These are phyloP conservation scores for Nidula microcarpa DNA, from an alignment of 768 basidiomycete genomes.

Conservation along the genomic window DNA sequence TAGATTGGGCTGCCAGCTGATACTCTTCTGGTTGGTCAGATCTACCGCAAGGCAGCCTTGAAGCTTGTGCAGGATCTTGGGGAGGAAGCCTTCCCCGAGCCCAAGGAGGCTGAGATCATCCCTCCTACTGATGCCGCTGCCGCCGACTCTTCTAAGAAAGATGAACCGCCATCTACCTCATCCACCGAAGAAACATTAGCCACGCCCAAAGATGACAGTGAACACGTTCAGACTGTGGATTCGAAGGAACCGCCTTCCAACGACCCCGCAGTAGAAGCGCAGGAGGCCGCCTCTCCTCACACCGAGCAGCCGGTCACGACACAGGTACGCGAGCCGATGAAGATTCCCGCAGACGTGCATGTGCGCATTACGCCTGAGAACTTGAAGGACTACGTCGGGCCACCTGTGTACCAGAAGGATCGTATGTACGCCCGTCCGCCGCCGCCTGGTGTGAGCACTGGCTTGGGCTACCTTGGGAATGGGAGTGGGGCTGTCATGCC, in stretches of 20 bases:
- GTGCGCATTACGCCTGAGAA: slow-evolving; percentile 83
- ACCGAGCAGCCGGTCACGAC: slow-evolving; percentile 62
- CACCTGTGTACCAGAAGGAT: slow-evolving; percentile 93
- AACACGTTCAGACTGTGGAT: slow-evolving; percentile 35
- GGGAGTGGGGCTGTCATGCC: slow-evolving; percentile 97
- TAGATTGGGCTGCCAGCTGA: background rate
- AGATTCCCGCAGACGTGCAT: slow-evolving; percentile 74
- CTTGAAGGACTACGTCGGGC: slow-evolving; percentile 95
- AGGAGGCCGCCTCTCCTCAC: background rate
- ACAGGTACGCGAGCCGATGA: slow-evolving; percentile 72
- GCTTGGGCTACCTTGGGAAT: slow-evolving; percentile 94
- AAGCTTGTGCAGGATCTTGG: slow-evolving; percentile 89
- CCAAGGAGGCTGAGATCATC: slow-evolving; percentile 21
- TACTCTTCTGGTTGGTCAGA: slow-evolving; percentile 39
- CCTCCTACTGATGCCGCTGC: slow-evolving; percentile 6
- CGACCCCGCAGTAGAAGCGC: slow-evolving; percentile 13
- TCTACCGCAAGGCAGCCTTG: slow-evolving; percentile 94
- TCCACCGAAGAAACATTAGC: slow-evolving; percentile 6
- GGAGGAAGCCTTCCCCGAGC: slow-evolving; percentile 81
- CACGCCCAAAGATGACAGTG: background rate
- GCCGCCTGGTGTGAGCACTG: slow-evolving; percentile 92
- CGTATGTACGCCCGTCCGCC: slow-evolving; percentile 78
- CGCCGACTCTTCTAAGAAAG: slow-evolving; percentile 1
- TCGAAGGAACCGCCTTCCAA: slow-evolving; percentile 45
- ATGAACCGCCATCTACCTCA: slow-evolving; percentile 3